A percentile compares a stretch with the other conserved stretches of the same genome.
Conservation (phyloP, 2,329 filamentous ascomycete species). For the Aquanectria penicillioides region DNA sequence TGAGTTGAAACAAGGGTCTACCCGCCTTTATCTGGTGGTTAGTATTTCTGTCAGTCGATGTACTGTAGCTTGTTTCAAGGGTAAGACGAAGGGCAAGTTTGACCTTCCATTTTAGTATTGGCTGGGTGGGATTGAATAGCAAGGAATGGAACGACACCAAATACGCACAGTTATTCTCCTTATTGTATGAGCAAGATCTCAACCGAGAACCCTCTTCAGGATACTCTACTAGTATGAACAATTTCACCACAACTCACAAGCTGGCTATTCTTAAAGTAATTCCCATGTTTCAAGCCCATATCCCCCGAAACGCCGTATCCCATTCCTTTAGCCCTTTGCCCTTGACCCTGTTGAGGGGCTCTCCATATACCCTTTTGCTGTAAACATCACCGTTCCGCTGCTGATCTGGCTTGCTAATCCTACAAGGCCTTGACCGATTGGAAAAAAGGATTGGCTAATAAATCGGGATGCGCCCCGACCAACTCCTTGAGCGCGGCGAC, state of each 20-base stretch:
- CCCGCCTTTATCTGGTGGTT: too few relatives aligned
- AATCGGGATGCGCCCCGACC: slow-evolving; percentile 75
- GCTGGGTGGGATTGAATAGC: too few relatives aligned
- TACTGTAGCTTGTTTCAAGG: too few relatives aligned
- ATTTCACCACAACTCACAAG: slow-evolving; percentile 2
- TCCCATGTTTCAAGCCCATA: neutral
- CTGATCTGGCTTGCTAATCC: slow-evolving; percentile 21
- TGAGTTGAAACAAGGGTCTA: too few relatives aligned
- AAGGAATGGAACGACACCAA: too few relatives aligned
- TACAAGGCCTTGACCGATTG: slow-evolving; percentile 68
- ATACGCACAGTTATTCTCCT: too few relatives aligned
- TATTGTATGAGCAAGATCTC: neutral
- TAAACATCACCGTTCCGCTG: slow-evolving; percentile 1
- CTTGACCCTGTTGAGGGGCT: neutral
- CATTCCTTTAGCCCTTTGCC: neutral
- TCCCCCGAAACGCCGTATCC: slow-evolving; percentile 14
- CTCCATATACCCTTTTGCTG: slow-evolving; percentile 7
- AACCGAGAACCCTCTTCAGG: neutral
- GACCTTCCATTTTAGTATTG: too few relatives aligned
- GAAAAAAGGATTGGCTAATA: slow-evolving; percentile 76
- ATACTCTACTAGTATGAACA: neutral
- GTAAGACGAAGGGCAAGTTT: too few relatives aligned
- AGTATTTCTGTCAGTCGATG: too few relatives aligned
- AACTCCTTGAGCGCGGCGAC: slow-evolving; percentile 81
- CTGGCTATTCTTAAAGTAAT: slow-evolving; percentile 2